phyloP scores from a whole-genome alignment of 495 filamentous ascomycete species.

The Penicillium egyptiacum region DNA sequence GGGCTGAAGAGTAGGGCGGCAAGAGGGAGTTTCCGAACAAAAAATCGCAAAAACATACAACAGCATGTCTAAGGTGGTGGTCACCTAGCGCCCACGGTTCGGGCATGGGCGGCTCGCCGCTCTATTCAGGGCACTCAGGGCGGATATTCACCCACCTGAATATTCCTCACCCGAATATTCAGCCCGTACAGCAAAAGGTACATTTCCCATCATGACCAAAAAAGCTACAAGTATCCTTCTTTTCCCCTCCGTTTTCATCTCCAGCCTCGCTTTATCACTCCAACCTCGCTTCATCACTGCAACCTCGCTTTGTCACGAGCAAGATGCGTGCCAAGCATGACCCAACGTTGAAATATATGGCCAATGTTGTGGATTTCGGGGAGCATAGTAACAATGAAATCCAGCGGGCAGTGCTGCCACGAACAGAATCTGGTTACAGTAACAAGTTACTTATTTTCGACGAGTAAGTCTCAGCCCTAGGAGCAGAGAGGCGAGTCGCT shows the following conservation, averaged over 20 bases:
- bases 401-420: too few relatives aligned
- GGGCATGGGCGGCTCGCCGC: constrained; percentile 12
- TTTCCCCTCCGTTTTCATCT: neutral
- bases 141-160: constrained; percentile 14
- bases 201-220: neutral
- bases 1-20: too few relatives aligned
- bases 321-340: too few relatives aligned
- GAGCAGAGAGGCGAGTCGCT: too few relatives aligned
- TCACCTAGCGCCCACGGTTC: constrained; percentile 15
- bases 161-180: constrained; percentile 7
- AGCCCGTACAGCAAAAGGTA: constrained; percentile 8
- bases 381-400: too few relatives aligned
- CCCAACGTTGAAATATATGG: too few relatives aligned
- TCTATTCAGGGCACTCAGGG: constrained; percentile 8
- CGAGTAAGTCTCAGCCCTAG: too few relatives aligned
- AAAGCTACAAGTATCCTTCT: neutral
- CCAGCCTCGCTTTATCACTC: constrained; percentile 3
- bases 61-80: constrained; percentile 9
- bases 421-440: too few relatives aligned
- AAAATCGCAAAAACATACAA: constrained; percentile 12
- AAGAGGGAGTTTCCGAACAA: too few relatives aligned
- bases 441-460: too few relatives aligned
- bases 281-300: neutral
- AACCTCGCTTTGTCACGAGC: too few relatives aligned
- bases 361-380: too few relatives aligned